Base-by-base conservation (phyloP, 352 stramenopile genomes). In the Phytophthora vignae region DNA sequence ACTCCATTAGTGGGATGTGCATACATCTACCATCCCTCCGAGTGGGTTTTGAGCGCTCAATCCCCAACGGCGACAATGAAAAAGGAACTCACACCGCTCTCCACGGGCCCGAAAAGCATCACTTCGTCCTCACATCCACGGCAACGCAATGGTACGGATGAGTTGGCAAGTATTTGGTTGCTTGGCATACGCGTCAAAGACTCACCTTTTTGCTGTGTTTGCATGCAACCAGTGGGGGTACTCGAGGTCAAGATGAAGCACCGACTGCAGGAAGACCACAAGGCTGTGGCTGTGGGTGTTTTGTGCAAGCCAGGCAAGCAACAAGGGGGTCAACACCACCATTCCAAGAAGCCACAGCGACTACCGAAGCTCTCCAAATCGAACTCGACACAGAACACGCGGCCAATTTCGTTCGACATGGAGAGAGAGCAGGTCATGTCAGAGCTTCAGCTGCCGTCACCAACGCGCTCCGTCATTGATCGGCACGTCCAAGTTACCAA, bases 231-330 rank as follows among this genome's bases (percentile, higher is more conserved):
- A 91, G 85, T 80, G 0, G 85, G 83, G 1, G 66, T 92, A 3
- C 72, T 92, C 48, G 85, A 92, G 57, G 79, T 90, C 55, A 91
- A 91, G 73, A 89, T 92, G 72, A 87, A 84, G 69, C 76, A 90
- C 38, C 81, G 85, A 8, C 75, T 92, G 42, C 73, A 85, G 19
- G 66, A 71, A 54, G 83, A 92, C 33, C 72, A 73, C 15, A 71
- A 74, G 17, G 71, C 85, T 12, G 76, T 91, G 14, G 83, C 85
- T 1, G 80, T 92, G 52, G 83, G 83, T 3, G 73, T 73, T 15
- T 25, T 87, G 27, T 71, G 55, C 50, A 65, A 22, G 15, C 27
- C 70, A 36, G 40, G 59, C 21, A 77, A 77, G 33, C n/a, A 40
- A 11, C 44, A 56, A 17, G 42, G 52, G 50, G 49, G 5, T 49